Conservation (phyloP, 106 monocot species). For the Dendrobium chrysotoxum region DNA sequence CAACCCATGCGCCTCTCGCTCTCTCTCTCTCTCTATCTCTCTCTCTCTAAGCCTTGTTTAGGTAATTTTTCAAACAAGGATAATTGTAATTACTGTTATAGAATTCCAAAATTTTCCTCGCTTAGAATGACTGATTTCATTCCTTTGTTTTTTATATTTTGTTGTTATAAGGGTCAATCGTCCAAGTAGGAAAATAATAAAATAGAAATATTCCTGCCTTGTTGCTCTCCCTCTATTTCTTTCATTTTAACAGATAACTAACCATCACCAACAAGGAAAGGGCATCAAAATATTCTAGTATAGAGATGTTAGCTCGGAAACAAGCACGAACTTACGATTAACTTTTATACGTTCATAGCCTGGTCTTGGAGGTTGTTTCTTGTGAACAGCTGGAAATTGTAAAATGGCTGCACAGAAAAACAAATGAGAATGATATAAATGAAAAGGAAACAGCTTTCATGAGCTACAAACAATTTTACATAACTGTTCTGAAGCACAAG, state of each 20-base stretch:
- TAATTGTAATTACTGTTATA: no score
- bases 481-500: not conserved
- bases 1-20: no score
- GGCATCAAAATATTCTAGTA: not conserved
- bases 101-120: no score
- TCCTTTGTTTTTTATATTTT: no score
- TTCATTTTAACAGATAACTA: not conserved
- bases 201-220: no score
- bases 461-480: not conserved
- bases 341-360: conserved; percentile 72
- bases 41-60: no score
- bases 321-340: conserved; percentile 51
- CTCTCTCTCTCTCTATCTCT: no score
- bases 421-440: not conserved
- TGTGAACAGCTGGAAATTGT: conserved; percentile 59
- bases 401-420: conserved; percentile 59
- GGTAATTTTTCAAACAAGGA: no score
- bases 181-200: no score
- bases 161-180: no score
- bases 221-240: no score
- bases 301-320: not conserved
- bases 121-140: no score
- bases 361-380: conserved; percentile 59
- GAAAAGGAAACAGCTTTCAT: not conserved
- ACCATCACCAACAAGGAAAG: not conserved